phyloP scores from a whole-genome alignment of 75 land plant species.

The Larix kaempferi region DNA sequence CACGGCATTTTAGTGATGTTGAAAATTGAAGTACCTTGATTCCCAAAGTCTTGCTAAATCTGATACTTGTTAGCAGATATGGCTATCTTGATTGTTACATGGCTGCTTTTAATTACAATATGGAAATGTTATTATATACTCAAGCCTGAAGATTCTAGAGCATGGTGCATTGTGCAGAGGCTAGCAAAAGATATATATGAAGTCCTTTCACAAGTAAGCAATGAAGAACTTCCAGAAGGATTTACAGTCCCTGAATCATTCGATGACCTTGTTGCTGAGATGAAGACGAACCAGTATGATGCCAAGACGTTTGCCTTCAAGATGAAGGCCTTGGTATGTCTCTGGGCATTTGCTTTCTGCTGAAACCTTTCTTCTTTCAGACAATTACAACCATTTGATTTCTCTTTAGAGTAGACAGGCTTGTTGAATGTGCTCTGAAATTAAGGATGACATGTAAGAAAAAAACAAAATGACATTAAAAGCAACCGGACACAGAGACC shows the following conservation, averaged over 20 bases:
- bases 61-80: neutral
- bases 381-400: neutral
- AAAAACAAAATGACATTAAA: neutral
- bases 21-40: constrained; percentile 2
- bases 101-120: neutral
- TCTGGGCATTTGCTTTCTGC: neutral
- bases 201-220: constrained; percentile 54
- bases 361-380: neutral
- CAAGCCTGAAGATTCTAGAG: constrained; percentile 7
- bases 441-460: neutral
- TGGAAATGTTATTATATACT: constrained; percentile 1
- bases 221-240: constrained; percentile 61
- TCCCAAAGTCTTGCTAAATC: neutral
- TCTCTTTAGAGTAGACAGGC: neutral
- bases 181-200: constrained; percentile 53
- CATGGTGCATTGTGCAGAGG: constrained; percentile 40
- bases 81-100: too few relatives aligned
- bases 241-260: constrained; percentile 65
- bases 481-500: neutral
- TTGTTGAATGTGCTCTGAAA: neutral
- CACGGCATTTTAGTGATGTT: neutral
- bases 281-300: constrained; percentile 59
- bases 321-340: constrained; percentile 76
- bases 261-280: constrained; percentile 69
- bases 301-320: constrained; percentile 69